These are phyloP conservation scores for Metschnikowia lochheadii DNA, from an alignment of 805 yeast species.

Conservation along the genomic window DNA sequence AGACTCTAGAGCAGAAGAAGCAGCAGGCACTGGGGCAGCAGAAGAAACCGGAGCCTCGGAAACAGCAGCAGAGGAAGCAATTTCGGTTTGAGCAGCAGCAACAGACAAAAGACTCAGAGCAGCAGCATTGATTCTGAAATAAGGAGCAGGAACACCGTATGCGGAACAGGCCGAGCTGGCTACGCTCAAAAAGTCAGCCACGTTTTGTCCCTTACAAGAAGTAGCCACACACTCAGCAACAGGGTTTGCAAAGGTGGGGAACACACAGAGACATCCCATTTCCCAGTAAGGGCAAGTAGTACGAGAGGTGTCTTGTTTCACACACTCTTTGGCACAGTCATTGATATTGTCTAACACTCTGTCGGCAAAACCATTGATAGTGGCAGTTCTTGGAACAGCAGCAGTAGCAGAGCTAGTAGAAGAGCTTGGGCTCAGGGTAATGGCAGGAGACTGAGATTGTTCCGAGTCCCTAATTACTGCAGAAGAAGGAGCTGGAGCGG, in stretches of 20 bases:
- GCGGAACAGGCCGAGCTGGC: conserved; percentile 13
- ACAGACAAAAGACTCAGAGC: conserved; percentile 3
- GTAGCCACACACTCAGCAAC: conserved; percentile 13
- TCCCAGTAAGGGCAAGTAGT: conserved; percentile 17
- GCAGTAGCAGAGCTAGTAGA: background rate
- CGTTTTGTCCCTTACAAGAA: conserved; percentile 9
- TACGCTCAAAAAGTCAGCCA: conserved; percentile 7
- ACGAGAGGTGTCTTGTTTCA: conserved; percentile 3
- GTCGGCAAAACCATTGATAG: conserved; percentile 15
- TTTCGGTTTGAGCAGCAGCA: conserved; percentile 4
- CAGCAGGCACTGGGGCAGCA: background rate
- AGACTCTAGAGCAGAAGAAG: background rate
- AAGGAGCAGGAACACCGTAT: conserved; percentile 14
- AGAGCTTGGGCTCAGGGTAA: conserved; percentile 4
- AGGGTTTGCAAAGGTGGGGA: conserved; percentile 7
- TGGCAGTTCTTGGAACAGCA: conserved; percentile 8
- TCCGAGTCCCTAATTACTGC: background rate
- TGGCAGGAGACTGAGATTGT: conserved; percentile 7
- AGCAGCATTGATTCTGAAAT: conserved; percentile 16
- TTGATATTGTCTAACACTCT: conserved; percentile 10
- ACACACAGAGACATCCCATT: conserved; percentile 15
- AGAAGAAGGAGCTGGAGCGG: conserved; percentile 4
- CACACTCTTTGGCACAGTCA: conserved; percentile 13
- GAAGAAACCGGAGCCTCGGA: background rate
- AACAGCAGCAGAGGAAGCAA: background rate